Evolutionary conservation across 2,329 filamentous ascomycete species (phyloP).

Genomic region (Fusarium heterosporum): DNA sequence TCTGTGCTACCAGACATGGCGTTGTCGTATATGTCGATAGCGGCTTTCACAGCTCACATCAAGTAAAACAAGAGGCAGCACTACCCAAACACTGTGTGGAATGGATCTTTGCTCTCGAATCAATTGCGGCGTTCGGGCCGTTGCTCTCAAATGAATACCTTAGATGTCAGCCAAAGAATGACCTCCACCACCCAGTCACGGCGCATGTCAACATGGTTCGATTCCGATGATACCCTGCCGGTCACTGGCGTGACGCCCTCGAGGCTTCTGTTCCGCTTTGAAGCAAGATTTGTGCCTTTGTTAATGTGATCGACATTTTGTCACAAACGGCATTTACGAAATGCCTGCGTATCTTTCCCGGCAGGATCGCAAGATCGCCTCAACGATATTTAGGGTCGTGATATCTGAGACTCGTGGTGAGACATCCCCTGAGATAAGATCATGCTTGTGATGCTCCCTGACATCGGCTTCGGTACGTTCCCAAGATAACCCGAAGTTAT

Average conservation of each 20-base stretch:
- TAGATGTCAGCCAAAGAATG: conserved; percentile 25
- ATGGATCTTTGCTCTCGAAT: conserved; percentile 13
- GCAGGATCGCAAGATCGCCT: conserved; percentile 11
- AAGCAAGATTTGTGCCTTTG: background rate
- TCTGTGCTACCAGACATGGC: conserved; percentile 13
- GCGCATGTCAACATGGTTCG: conserved; percentile 34
- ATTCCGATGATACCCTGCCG: conserved; percentile 32
- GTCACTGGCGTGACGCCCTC: conserved; percentile 12
- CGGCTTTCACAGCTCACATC: conserved; percentile 7
- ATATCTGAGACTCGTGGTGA: conserved; percentile 5
- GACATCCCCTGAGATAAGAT: conserved; percentile 24
- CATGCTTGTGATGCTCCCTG: conserved; percentile 2
- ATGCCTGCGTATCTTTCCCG: conserved; percentile 7
- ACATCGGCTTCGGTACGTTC: background rate
- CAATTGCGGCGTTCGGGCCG: conserved; percentile 32
- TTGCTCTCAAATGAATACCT: conserved; percentile 12
- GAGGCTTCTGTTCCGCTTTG: conserved; percentile 1
- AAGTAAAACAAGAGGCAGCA: background rate
- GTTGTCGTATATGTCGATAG: conserved; percentile 14
- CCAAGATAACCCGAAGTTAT: conserved; percentile 1
- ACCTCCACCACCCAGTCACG: conserved; percentile 30
- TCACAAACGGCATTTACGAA: conserved; percentile 3
- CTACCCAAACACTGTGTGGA: conserved; percentile 18
- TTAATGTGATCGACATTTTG: background rate
- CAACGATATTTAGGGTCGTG: background rate